phyloP scores from a whole-genome alignment of 2,329 filamentous ascomycete species.

The Fusarium irregulare region DNA sequence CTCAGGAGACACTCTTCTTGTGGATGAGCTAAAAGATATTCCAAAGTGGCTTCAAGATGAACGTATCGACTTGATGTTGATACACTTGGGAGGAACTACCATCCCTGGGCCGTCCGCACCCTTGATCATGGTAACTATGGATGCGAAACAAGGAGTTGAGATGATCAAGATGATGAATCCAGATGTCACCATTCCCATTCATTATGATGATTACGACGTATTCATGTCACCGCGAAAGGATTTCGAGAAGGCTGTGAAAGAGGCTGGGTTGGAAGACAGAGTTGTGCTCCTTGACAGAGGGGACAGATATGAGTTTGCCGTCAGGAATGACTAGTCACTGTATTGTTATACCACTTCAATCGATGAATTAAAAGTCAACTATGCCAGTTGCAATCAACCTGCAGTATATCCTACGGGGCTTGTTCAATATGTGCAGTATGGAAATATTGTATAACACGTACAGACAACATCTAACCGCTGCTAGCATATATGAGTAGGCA shows the following conservation, averaged over 20 bases:
- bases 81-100: conserved; percentile 74
- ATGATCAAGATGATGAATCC: conserved; percentile 69
- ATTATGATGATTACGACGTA: conserved; percentile 73
- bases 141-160: conserved; percentile 70
- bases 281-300: conserved; percentile 68
- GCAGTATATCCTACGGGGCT: not conserved
- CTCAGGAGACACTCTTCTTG: conserved; percentile 71
- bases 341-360: no score
- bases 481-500: no score
- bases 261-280: conserved; percentile 61
- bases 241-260: conserved; percentile 67
- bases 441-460: no score
- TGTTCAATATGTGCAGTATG: not conserved
- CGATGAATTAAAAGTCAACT: no score
- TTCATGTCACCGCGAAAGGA: conserved; percentile 69
- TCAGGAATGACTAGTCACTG: not conserved
- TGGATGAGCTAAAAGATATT: conserved; percentile 68
- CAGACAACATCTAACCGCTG: no score
- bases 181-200: conserved; percentile 71
- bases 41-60: conserved; percentile 64
- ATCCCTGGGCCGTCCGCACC: conserved; percentile 69
- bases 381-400: no score
- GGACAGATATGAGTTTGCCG: conserved; percentile 28
- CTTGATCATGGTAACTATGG: conserved; percentile 76
- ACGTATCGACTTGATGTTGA: conserved; percentile 73